Evolutionary conservation across 129 eudicot genomes (phyloP).

Genomic region (sunflower (Helianthus annuus)): DNA sequence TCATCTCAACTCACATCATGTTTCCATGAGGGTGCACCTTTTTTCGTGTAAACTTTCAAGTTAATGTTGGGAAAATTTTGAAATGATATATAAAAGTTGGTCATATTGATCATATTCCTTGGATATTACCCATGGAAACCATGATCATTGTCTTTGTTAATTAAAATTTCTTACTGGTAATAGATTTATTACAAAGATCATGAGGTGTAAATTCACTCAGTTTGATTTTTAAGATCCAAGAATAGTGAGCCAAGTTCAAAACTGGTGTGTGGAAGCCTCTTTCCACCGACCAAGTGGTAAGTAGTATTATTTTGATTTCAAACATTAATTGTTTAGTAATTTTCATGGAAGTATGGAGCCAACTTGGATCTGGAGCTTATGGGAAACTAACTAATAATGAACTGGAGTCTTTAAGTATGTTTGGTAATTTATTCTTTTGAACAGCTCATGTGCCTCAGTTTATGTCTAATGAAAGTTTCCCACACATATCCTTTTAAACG

Average conservation of each 20-base stretch:
- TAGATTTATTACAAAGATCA: no score
- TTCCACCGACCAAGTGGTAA: neutral
- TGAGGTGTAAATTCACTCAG: no score
- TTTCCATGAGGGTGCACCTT: neutral
- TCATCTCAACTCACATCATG: neutral
- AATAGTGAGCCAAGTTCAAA: no score
- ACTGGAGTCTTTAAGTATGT: conserved; percentile 9
- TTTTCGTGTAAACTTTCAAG: neutral
- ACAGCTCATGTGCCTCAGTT: conserved; percentile 16
- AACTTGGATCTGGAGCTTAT: neutral
- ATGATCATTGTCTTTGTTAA: no score
- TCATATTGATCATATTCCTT: neutral
- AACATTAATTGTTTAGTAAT: neutral
- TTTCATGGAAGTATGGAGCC: neutral
- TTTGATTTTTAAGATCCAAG: no score
- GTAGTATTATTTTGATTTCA: neutral
- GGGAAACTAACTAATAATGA: neutral
- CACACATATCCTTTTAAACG: neutral
- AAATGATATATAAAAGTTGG: neutral
- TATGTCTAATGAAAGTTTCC: conserved; percentile 1
- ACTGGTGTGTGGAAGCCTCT: no score
- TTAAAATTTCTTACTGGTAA: no score
- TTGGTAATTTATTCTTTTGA: neutral
- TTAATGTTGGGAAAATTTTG: neutral
- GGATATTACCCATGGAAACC: no score